A percentile compares a stretch with the other conserved stretches of the same genome.
Evolutionary conservation across 345 rosid species (phyloP).

Genomic region (Brassica incana): DNA sequence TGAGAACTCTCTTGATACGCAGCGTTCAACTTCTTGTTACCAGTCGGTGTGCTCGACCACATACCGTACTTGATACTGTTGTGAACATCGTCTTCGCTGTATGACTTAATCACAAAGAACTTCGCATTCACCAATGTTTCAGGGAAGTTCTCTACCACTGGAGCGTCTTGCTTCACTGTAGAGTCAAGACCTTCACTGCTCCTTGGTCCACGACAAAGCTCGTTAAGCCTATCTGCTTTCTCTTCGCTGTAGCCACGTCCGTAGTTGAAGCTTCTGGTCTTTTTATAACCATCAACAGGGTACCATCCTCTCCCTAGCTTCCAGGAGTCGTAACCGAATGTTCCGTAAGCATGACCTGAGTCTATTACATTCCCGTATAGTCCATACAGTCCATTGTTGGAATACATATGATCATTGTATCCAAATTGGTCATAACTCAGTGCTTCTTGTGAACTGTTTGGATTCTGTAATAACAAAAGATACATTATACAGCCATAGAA

Average conservation of each 20-base stretch:
- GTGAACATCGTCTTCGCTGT: slow-evolving; percentile 87
- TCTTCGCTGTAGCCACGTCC: slow-evolving; percentile 52
- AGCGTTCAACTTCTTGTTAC: slow-evolving; percentile 74
- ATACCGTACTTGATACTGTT: slow-evolving; percentile 72
- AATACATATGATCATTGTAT: slow-evolving; percentile 51
- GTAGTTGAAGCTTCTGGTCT: slow-evolving; percentile 48
- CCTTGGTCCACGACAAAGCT: slow-evolving; percentile 82
- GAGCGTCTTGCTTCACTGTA: slow-evolving; percentile 37
- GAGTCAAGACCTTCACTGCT: slow-evolving; percentile 47
- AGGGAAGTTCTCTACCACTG: slow-evolving; percentile 50
- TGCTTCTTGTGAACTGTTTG: slow-evolving; percentile 48
- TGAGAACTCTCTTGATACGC: slow-evolving; percentile 54
- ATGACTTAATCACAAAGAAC: slow-evolving; percentile 73
- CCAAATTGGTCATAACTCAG: slow-evolving; percentile 48
- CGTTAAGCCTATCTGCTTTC: slow-evolving; percentile 68
- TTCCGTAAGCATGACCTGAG: slow-evolving; percentile 53
- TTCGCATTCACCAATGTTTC: slow-evolving; percentile 55
- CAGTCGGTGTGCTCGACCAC: slow-evolving; percentile 79
- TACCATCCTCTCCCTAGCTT: slow-evolving; percentile 64
- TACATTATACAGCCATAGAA: neutral
- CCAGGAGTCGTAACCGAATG: slow-evolving; percentile 61
- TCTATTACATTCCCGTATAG: slow-evolving; percentile 52
- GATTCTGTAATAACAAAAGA: slow-evolving; percentile 41
- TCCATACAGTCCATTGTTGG: slow-evolving; percentile 53
- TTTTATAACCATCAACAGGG: slow-evolving; percentile 56